phyloP scores from a whole-genome alignment of 495 filamentous ascomycete species.

The Parmelia sp. region DNA sequence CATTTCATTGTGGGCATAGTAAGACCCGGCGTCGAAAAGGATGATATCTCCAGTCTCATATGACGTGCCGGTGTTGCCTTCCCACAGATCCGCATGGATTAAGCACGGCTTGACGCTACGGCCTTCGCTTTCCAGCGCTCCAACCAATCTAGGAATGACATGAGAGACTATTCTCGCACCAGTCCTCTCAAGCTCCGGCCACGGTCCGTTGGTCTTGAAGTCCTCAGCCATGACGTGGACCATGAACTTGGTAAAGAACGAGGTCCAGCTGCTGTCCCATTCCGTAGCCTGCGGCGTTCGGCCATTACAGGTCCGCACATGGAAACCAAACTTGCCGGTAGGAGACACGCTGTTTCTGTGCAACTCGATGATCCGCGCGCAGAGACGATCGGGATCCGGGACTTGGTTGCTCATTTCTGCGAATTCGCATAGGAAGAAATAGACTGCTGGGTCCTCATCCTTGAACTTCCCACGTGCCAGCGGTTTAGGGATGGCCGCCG shows the following conservation, averaged over 20 bases:
- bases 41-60: slow-evolving; percentile 29
- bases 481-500: slow-evolving; percentile 40
- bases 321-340: slow-evolving; percentile 50
- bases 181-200: slow-evolving; percentile 29
- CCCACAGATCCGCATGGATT: slow-evolving; percentile 46
- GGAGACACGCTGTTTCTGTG: slow-evolving; percentile 41
- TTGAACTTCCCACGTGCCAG: slow-evolving; percentile 41
- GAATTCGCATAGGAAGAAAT: slow-evolving; percentile 46
- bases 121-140: slow-evolving; percentile 38
- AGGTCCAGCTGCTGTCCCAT: slow-evolving; percentile 43
- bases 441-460: slow-evolving; percentile 27
- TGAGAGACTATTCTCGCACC: slow-evolving; percentile 27
- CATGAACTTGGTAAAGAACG: slow-evolving; percentile 37
- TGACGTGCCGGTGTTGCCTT: slow-evolving; percentile 40
- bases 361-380: slow-evolving; percentile 35
- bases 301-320: slow-evolving; percentile 42
- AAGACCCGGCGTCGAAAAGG: slow-evolving; percentile 42
- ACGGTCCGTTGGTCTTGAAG: slow-evolving; percentile 29
- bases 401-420: slow-evolving; percentile 33
- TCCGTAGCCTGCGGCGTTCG: slow-evolving; percentile 35
- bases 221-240: slow-evolving; percentile 28
- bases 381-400: slow-evolving; percentile 43
- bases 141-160: slow-evolving; percentile 37
- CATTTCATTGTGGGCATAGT: slow-evolving; percentile 47
- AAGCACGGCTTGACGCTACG: slow-evolving; percentile 38